Conservation (phyloP, 164 flowering plant genomes). For the Magnolia changhungtana region DNA sequence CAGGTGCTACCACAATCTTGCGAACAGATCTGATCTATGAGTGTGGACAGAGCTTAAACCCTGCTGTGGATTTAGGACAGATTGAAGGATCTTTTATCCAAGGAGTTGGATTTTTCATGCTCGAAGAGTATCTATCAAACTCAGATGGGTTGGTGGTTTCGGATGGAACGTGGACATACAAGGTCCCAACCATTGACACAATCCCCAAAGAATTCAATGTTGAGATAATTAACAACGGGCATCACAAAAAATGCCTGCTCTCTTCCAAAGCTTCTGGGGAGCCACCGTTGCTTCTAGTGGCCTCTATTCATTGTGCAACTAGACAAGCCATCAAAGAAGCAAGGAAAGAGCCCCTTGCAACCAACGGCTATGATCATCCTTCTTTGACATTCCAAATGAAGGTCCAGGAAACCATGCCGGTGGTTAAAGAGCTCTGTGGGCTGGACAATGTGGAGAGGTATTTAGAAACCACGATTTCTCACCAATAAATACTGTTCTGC, state of each 20-base stretch:
- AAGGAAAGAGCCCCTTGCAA: too few relatives aligned
- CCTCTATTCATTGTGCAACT: too few relatives aligned
- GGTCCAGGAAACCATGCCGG: too few relatives aligned
- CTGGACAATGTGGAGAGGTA: too few relatives aligned
- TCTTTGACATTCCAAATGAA: too few relatives aligned
- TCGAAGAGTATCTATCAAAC: constrained; percentile 62
- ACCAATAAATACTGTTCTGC: too few relatives aligned
- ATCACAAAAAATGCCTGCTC: constrained; percentile 70
- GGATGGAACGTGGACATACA: constrained; percentile 83
- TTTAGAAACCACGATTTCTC: too few relatives aligned
- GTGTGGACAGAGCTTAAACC: constrained; percentile 91
- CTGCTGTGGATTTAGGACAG: constrained; percentile 95
- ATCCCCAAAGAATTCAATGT: constrained; percentile 79
- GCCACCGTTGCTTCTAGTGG: too few relatives aligned
- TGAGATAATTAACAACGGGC: constrained; percentile 65
- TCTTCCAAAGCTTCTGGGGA: constrained; percentile 60
- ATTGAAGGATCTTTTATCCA: constrained; percentile 94
- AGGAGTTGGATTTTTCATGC: constrained; percentile 91
- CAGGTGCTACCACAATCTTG: constrained; percentile 73
- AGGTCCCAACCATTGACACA: constrained; percentile 87
- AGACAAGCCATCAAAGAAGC: too few relatives aligned
- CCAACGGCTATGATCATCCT: too few relatives aligned
- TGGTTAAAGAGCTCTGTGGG: too few relatives aligned
- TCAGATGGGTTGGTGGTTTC: constrained; percentile 58
- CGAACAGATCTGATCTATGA: constrained; percentile 77